These are phyloP conservation scores for Penicillium sp. DNA, from an alignment of 2,329 filamentous ascomycete genomes.

Conservation along the genomic window DNA sequence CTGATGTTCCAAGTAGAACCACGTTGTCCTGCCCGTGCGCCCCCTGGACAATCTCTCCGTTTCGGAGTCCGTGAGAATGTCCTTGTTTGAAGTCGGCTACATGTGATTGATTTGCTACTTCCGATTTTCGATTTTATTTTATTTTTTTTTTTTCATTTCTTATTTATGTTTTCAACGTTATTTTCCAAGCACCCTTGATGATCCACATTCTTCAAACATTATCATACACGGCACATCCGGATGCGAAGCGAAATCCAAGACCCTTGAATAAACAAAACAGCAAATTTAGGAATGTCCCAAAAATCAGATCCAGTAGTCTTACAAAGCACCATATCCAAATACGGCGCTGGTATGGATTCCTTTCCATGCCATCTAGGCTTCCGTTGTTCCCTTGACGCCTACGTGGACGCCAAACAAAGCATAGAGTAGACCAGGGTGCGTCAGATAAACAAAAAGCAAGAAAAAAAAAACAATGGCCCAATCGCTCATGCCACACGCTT, in stretches of 20 bases:
- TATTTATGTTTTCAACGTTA: neutral
- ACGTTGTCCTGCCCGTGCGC: constrained; percentile 17
- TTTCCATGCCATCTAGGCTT: neutral
- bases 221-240: constrained; percentile 3
- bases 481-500: neutral
- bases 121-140: too few species aligned
- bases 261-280: neutral
- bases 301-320: constrained; percentile 6
- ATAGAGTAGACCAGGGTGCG: neutral
- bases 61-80: neutral
- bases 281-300: neutral
- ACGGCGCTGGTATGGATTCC: neutral
- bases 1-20: constrained; percentile 18
- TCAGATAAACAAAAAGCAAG: neutral
- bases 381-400: neutral
- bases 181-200: neutral
- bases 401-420: neutral
- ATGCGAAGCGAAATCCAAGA: neutral
- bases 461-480: neutral
- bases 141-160: neutral
- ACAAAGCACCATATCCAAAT: constrained; percentile 2
- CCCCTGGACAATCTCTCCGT: too few species aligned
- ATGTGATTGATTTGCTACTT: neutral
- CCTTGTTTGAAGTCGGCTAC: neutral
- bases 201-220: neutral